Base-by-base conservation (phyloP, 371 early-diverging fungal species). In the Mucor ambiguus region DNA sequence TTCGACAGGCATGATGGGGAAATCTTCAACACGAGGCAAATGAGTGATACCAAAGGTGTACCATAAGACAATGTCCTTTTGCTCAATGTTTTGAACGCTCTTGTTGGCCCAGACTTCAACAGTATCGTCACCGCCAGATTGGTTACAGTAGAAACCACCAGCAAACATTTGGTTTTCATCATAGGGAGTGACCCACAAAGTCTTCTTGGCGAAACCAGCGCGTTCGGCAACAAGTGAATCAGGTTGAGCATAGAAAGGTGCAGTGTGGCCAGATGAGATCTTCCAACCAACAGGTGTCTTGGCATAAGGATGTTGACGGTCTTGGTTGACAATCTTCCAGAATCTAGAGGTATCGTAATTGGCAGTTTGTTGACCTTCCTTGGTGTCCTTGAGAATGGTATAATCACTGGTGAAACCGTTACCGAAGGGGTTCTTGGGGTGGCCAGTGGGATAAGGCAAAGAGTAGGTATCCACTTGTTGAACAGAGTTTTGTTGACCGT, bases 1-100 rank as follows among this genome's bases (percentile, higher is more conserved):
- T 63, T 83, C 85, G 4, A 81, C 83, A 57, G 83, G 80, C 85
- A 85, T 85, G 35, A 85, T 63, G 44, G 85, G 85, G 70, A 83
- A 83, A 59, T 85, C 85, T 68, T 85, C 85, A 10, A 75, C 83
- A 49, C 85, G 77, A 35, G 82, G 82, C 58, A 83, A 64, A 57
- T 85, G 85, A 20, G 83, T 83, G 35, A 85, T 67, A 60, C 82
- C 85, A 70, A 85, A 85, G 10, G 83, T 81, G 38, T 77, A 73
- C 85, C 85, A 85, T n/a, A 83, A 41, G 11, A 83, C 82, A 49
- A 85, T 75, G 66, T 85, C 85, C 2, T 57, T 68, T 58, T 85
- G 72, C 28, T 67, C 68, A 38, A 85, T 71, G 54, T 58, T 70
- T 44, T 69, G 55, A 1, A 60, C 65, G 12, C 68, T 71, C 5